Conservation (phyloP, 768 basidiomycete species). For the Rhizopogon sp. region DNA sequence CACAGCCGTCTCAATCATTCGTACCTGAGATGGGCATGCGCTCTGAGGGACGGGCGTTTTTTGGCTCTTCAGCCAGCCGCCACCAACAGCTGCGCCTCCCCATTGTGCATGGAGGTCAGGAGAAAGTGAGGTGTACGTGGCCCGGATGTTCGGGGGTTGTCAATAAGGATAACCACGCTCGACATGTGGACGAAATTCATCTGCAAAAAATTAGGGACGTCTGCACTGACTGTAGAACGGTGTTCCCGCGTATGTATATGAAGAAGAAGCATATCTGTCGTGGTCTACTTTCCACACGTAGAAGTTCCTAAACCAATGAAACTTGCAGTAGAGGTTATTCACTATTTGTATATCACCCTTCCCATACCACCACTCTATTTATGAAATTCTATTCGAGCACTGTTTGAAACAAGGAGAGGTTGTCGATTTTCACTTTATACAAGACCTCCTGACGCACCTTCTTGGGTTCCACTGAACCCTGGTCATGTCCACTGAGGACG, state of each 20-base stretch:
- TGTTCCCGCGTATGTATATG: background rate
- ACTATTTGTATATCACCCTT: no score
- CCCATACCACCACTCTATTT: conserved; percentile 19
- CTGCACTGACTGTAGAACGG: background rate
- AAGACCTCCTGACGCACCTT: no score
- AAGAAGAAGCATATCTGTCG: background rate
- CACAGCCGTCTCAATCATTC: background rate
- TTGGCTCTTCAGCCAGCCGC: background rate
- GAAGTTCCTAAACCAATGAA: no score
- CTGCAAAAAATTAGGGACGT: background rate
- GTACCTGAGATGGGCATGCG: background rate
- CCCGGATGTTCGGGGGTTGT: background rate
- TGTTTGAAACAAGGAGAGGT: no score
- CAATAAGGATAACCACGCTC: background rate
- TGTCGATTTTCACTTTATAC: no score
- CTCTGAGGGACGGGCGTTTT: background rate
- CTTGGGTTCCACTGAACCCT: no score
- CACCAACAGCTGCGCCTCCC: background rate
- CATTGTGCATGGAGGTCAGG: background rate
- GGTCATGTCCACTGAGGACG: no score
- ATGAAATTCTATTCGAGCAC: conserved; percentile 23
- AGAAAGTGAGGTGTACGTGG: background rate
- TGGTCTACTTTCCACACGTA: background rate
- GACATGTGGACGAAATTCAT: background rate
- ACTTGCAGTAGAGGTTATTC: no score